These are phyloP conservation scores for Candida bentonensis DNA, from an alignment of 805 yeast genomes.

Conservation along the genomic window DNA sequence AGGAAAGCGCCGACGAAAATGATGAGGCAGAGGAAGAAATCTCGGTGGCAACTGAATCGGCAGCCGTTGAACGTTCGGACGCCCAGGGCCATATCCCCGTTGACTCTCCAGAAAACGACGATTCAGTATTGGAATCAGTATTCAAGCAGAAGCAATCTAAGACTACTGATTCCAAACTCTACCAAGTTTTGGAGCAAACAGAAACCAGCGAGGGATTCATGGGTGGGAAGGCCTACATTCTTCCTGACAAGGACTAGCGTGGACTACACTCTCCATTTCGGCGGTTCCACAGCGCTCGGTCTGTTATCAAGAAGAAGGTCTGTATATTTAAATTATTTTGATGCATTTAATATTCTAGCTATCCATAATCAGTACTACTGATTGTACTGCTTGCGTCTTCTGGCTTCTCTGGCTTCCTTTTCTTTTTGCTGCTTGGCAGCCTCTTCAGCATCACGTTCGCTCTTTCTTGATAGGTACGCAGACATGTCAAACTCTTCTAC, in stretches of 20 bases:
- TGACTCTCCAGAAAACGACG: constrained; percentile 4
- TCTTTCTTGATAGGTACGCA: not conserved
- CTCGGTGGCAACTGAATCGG: constrained; percentile 12
- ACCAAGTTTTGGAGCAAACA: constrained; percentile 22
- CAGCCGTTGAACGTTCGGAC: constrained; percentile 5
- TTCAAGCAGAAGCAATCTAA: not conserved
- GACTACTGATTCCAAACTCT: constrained; percentile 14
- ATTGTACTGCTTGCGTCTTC: not conserved
- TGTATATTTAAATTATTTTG: too few relatives aligned
- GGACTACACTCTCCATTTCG: too few relatives aligned
- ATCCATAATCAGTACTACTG: not conserved
- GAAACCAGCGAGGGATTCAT: constrained; percentile 9
- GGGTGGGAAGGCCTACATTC: constrained; percentile 15
- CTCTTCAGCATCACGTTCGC: constrained; percentile 14
- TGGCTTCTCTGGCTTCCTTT: not conserved
- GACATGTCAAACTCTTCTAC: not conserved
- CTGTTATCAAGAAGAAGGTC: not conserved
- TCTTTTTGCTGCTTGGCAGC: constrained; percentile 21
- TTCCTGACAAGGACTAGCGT: not conserved
- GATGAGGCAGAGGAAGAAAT: constrained; percentile 25
- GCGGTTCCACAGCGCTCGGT: too few relatives aligned
- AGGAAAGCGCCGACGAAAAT: constrained; percentile 18
- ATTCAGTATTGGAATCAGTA: constrained; percentile 10
- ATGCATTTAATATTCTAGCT: not conserved
- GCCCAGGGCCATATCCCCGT: too few relatives aligned